Evolutionary conservation across 2,329 filamentous ascomycete genomes (phyloP).

Genomic region (Neofusicoccum laricinum): DNA sequence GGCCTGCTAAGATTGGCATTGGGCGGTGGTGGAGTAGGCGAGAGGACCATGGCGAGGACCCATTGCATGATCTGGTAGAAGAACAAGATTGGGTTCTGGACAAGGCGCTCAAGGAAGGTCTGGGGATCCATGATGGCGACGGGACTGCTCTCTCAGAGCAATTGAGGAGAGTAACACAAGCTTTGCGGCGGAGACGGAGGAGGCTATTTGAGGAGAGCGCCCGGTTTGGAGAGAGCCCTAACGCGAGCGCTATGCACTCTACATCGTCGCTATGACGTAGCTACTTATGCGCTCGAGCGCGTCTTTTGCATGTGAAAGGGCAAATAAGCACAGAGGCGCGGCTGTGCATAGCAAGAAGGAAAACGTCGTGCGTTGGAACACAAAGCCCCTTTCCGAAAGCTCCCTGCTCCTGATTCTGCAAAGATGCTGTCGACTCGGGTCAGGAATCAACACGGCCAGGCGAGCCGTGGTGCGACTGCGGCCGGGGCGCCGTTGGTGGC

Average conservation of each 20-base stretch:
- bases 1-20: slow-evolving; percentile 58
- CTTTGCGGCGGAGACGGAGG: not conserved
- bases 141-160: not conserved
- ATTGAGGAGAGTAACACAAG: not conserved
- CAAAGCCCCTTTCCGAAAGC: not conserved
- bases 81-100: slow-evolving; percentile 52
- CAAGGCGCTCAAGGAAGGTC: slow-evolving; percentile 23
- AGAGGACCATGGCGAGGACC: slow-evolving; percentile 62
- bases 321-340: not conserved
- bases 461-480: not conserved
- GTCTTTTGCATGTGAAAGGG: slow-evolving; percentile 5
- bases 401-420: not conserved
- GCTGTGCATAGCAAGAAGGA: not conserved
- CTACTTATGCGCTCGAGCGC: not conserved
- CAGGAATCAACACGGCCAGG: not conserved
- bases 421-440: not conserved
- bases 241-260: not conserved
- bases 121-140: slow-evolving; percentile 14
- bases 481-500: not conserved
- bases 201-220: not conserved
- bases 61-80: slow-evolving; percentile 65
- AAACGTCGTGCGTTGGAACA: not conserved
- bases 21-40: slow-evolving; percentile 65
- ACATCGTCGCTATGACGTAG: slow-evolving; percentile 5
- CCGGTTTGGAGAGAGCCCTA: not conserved